Base-by-base conservation (phyloP, 177 flowering plant species). In the Vitis hybrid region DNA sequence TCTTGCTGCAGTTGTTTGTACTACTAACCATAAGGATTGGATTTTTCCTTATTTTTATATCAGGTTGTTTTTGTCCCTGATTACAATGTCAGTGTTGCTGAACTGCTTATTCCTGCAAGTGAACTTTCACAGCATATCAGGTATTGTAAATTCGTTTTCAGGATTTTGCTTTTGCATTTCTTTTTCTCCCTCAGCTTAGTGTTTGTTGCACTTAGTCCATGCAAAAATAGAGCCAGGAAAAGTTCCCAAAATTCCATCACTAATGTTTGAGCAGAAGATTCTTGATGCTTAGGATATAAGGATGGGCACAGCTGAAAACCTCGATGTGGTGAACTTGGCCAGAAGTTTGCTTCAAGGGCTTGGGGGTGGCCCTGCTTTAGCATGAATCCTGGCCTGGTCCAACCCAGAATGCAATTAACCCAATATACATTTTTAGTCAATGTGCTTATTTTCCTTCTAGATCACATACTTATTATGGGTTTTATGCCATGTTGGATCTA, bases 111-210 rank as follows among this genome's bases (percentile, higher is more conserved):
- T 76, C 98, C 98, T 79, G 92, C 92, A 64, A 92, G 90, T 80
- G 98, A 94, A 74, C 87, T 94, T 67, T 94, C 98, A 14, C 97
- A 94, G 74, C 98, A 94, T 68, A 94, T 94, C 86, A 94, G 98
- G 98, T 94, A 86, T 55, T 11, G 51, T 13, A 15, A 6, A n/a
- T 54, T 60, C 63, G 6, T 67, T 69, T 65, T n/a, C 19, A 16
- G 49, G 40, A 32, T 58, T 49, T 14, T 16, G 18, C 3, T 7
- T 16, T 18, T 62, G 30, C 30, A 3, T 18, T 24, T 56, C 3
- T 24, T 59, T 5, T 15, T n/a, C 6, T 60, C 15, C 50, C 27
- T 35, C 50, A 6, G 14, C 32, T 56, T n/a, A 13, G 9, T 30
- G 14, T 50, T 72, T 52, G 30, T 57, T 61, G 21, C 16, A 16